A percentile compares a stretch with the other conserved stretches of the same genome.
Conservation (phyloP, 2,329 filamentous ascomycete genomes). For the Mycogone perniciosa region DNA sequence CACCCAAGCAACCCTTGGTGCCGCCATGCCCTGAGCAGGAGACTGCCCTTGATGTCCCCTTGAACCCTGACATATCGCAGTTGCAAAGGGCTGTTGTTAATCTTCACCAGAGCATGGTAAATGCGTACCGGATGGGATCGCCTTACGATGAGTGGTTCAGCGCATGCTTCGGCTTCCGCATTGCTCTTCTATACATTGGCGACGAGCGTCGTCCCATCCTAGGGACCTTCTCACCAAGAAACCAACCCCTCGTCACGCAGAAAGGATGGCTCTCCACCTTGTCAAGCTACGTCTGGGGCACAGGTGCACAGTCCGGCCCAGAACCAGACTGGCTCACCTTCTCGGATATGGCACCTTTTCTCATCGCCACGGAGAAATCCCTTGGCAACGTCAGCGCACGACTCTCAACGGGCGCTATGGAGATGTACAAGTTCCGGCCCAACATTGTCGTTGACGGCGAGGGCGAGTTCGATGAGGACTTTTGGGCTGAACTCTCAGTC, state of each 20-base stretch:
- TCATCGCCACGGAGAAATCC: conserved; percentile 65
- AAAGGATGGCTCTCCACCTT: conserved; percentile 32
- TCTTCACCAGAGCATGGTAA: conserved; percentile 53
- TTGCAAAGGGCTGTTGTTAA: conserved; percentile 46
- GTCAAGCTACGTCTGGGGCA: conserved; percentile 25
- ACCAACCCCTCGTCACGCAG: conserved; percentile 13
- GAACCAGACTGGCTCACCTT: conserved; percentile 56
- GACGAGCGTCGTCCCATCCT: conserved; percentile 53
- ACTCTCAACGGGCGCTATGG: conserved; percentile 46
- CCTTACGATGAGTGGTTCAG: conserved; percentile 61
- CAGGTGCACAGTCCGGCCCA: conserved; percentile 7
- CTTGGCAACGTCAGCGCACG: conserved; percentile 58
- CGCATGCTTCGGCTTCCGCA: conserved; percentile 55
- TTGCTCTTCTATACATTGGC: conserved; percentile 60
- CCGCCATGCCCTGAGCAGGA: conserved; percentile 29
- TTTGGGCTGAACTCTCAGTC: conserved; percentile 57
- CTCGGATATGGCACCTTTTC: conserved; percentile 67
- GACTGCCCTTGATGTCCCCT: conserved; percentile 45
- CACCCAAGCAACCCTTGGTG: conserved; percentile 34
- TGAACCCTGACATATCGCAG: conserved; percentile 43
- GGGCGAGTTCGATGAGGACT: conserved; percentile 62
- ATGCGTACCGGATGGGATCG: conserved; percentile 57
- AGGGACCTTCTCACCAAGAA: conserved; percentile 45
- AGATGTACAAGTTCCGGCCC: conserved; percentile 64
- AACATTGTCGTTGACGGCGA: conserved; percentile 64